These are phyloP conservation scores for Backusella australiensis DNA, from an alignment of 192 early-diverging fungal species.

Conservation along the genomic window DNA sequence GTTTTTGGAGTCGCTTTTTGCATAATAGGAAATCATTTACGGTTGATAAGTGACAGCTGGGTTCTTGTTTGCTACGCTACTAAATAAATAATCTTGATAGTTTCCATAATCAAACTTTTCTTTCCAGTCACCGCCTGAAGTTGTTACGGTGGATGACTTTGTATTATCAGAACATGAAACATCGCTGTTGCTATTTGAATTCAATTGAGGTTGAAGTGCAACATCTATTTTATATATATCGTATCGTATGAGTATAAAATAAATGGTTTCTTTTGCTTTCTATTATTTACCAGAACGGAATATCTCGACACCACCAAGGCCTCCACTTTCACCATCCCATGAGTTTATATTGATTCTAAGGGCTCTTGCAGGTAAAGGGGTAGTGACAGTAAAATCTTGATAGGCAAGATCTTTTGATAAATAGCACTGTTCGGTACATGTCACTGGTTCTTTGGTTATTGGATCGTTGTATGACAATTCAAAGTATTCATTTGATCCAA, in stretches of 20 bases:
- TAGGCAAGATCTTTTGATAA: slow-evolving; percentile 37
- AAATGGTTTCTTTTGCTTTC: neutral
- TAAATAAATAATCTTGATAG: slow-evolving; percentile 16
- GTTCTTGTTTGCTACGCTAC: slow-evolving; percentile 9
- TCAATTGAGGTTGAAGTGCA: slow-evolving; percentile 2
- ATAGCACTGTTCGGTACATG: slow-evolving; percentile 37
- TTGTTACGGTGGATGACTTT: neutral
- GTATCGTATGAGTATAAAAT: neutral
- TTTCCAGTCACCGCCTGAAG: slow-evolving; percentile 15
- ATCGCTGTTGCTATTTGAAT: neutral
- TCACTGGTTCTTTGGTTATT: slow-evolving; percentile 33
- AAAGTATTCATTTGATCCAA: slow-evolving; percentile 51
- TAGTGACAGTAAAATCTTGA: slow-evolving; percentile 47
- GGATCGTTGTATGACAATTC: slow-evolving; percentile 67
- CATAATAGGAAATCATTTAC: neutral
- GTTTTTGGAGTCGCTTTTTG: neutral
- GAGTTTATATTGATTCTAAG: slow-evolving; percentile 47
- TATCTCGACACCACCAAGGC: slow-evolving; percentile 27
- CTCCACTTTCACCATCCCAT: slow-evolving; percentile 36
- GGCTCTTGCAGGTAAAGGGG: slow-evolving; percentile 41
- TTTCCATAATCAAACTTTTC: slow-evolving; percentile 12
- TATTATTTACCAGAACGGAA: slow-evolving; percentile 31
- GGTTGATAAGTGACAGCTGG: slow-evolving; percentile 25
- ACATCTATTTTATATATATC: slow-evolving; percentile 6
- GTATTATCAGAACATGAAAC: neutral